Percentiles rank a stretch among this genome's conserved stretches.
Conservation (phyloP, 2,329 filamentous ascomycete genomes). For the Lomentospora prolificans region DNA sequence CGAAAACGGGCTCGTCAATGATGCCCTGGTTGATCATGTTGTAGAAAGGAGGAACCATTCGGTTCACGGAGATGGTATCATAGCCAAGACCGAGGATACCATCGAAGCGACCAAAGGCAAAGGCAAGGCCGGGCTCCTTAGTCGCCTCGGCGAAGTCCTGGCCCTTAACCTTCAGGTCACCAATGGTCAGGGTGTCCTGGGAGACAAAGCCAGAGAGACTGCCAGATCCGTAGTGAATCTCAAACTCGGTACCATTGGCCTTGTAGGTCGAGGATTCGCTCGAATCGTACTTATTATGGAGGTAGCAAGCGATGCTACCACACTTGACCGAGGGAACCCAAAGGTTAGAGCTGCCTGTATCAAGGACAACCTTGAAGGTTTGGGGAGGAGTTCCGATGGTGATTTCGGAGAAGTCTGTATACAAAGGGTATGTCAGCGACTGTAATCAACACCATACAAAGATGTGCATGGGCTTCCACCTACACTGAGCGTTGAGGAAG, state of each 20-base stretch:
- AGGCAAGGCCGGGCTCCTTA: conserved; percentile 88
- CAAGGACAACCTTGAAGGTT: conserved; percentile 94
- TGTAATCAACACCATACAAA: not conserved
- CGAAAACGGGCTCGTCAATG: conserved; percentile 85
- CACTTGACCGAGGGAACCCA: conserved; percentile 93
- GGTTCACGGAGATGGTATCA: conserved; percentile 94
- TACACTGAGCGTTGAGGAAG: conserved; percentile 98
- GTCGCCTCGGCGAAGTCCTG: conserved; percentile 97
- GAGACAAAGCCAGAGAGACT: conserved; percentile 91
- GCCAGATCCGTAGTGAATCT: conserved; percentile 92
- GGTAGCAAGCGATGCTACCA: conserved; percentile 93
- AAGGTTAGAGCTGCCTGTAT: conserved; percentile 97
- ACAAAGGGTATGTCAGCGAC: not conserved
- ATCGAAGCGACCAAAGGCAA: conserved; percentile 95
- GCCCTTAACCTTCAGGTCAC: conserved; percentile 76
- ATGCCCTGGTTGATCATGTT: conserved; percentile 85
- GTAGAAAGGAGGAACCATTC: conserved; percentile 92
- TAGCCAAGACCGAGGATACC: conserved; percentile 93
- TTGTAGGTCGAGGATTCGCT: conserved; percentile 82
- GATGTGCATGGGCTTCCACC: conserved; percentile 23
- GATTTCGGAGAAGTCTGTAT: conserved; percentile 90
- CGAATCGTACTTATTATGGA: conserved; percentile 95
- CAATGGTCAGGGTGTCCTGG: conserved; percentile 75
- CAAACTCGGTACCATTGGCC: conserved; percentile 85
- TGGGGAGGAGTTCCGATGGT: conserved; percentile 85